Evolutionary conservation across 495 filamentous ascomycete genomes (phyloP).

Genomic region (Xylaria intraflava): DNA sequence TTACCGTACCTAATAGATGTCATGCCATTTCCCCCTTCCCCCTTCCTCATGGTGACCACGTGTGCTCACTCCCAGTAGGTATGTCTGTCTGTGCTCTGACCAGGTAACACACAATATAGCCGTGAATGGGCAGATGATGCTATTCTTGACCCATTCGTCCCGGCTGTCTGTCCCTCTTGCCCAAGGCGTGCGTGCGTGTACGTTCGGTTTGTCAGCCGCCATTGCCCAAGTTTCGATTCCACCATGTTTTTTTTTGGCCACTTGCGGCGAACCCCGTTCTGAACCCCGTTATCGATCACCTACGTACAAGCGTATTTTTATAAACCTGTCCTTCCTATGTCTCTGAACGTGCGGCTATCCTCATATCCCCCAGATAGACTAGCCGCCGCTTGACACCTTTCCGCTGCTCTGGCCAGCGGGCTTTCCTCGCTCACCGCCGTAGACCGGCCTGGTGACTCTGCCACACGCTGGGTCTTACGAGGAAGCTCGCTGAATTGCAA

Average conservation of each 20-base stretch:
- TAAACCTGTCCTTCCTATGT: not conserved
- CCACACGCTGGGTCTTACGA: not conserved
- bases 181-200: not conserved
- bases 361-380: not conserved
- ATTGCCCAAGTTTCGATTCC: not conserved
- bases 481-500: not conserved
- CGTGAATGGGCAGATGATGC: not conserved
- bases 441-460: not conserved
- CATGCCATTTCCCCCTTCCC: not conserved
- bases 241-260: not conserved
- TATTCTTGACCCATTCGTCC: not conserved
- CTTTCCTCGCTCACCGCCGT: no score
- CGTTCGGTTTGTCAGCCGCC: not conserved
- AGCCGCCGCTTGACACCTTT: not conserved
- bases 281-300: not conserved
- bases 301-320: not conserved
- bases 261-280: not conserved
- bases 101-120: not conserved
- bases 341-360: not conserved
- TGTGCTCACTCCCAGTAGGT: not conserved
- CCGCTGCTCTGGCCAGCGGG: not conserved
- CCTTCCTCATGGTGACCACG: not conserved
- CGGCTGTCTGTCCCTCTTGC: not conserved
- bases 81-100: not conserved
- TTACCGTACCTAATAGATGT: not conserved